Base-by-base conservation (phyloP, 257 asterid species). In the Ophiorrhiza pumila region DNA sequence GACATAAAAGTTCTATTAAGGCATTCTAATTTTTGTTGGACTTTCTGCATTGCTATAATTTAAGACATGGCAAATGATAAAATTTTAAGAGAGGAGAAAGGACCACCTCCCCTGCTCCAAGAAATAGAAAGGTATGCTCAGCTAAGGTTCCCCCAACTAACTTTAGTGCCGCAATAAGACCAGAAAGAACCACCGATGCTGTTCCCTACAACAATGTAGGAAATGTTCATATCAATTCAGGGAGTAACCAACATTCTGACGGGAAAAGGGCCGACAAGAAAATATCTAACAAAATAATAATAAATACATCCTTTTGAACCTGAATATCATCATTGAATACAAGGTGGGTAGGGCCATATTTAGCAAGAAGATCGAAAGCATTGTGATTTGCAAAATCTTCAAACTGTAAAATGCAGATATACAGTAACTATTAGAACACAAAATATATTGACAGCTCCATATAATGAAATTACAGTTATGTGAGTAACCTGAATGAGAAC, bases 321-420 rank as follows among this genome's bases (percentile, higher is more conserved):
- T 93, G 94, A 80, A 93, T 93, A 83, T 93, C 98, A 79, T 93
- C 98, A 6, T 93, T 93, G 85, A 93, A 93, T 71, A 91, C 98
- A 43, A 93, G 96, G 85, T 93, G 98, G 22, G 90, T 86, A 32
- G 91, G 74, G 71, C 98, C 85, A 65, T 89, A 93, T 87, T 93
- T 93, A 34, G 96, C 95, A 76, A 93, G 93, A 74, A 93, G 96
- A 80, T 93, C 98, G 62, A 93, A 93, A 32, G 98, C 98, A 81
- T 93, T 93, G 87, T 93, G 98, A 79, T 93, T 93, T 34, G 98
- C 98, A 74, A 93, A 93, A 78, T 93, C 98, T 85, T 93, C 98
- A 82, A 93, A 93, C 98, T 93, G 92, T 77, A 73, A 7, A 71
- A 43, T 25, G 60, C 46, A 49, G 63, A 70, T 65, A 74, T 61